Conservation (phyloP, 208 protist genomes). For the Wallacemonas collosoma region DNA sequence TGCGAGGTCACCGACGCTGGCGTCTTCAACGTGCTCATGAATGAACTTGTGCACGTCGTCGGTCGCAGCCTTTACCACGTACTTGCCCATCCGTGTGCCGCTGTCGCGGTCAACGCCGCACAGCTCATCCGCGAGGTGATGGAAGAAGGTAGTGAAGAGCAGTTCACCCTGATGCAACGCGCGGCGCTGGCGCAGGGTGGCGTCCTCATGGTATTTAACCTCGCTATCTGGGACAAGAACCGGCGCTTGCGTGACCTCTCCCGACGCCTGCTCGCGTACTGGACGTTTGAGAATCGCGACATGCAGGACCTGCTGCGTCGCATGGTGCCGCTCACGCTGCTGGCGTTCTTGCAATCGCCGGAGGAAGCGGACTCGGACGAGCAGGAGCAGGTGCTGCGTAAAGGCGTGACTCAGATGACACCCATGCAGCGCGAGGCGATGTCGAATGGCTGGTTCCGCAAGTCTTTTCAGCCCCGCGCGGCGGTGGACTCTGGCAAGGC, state of each 20-base stretch:
- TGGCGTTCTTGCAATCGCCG: constrained; percentile 82
- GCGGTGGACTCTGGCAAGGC: neutral
- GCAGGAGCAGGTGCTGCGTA: constrained; percentile 49
- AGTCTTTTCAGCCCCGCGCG: constrained; percentile 65
- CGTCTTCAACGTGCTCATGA: constrained; percentile 69
- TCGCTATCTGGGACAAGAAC: constrained; percentile 70
- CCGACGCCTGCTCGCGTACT: constrained; percentile 83
- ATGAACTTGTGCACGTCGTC: constrained; percentile 60
- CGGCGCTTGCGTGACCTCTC: constrained; percentile 77
- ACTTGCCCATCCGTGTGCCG: constrained; percentile 74
- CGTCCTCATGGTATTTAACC: constrained; percentile 88
- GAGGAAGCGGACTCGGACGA: constrained; percentile 59
- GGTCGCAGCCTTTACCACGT: constrained; percentile 81
- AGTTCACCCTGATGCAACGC: constrained; percentile 85
- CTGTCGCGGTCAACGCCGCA: constrained; percentile 85
- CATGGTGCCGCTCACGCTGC: constrained; percentile 85
- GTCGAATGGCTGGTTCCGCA: constrained; percentile 75
- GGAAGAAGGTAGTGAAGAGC: constrained; percentile 87
- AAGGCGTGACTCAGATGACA: constrained; percentile 64
- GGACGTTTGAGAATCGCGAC: constrained; percentile 75
- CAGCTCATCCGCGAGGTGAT: constrained; percentile 90
- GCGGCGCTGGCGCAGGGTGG: constrained; percentile 84
- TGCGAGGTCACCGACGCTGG: constrained; percentile 81
- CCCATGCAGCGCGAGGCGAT: constrained; percentile 57
- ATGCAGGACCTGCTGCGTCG: constrained; percentile 87